Conservation (phyloP, 345 rosid species). For the Zanthoxylum bungeanum region DNA sequence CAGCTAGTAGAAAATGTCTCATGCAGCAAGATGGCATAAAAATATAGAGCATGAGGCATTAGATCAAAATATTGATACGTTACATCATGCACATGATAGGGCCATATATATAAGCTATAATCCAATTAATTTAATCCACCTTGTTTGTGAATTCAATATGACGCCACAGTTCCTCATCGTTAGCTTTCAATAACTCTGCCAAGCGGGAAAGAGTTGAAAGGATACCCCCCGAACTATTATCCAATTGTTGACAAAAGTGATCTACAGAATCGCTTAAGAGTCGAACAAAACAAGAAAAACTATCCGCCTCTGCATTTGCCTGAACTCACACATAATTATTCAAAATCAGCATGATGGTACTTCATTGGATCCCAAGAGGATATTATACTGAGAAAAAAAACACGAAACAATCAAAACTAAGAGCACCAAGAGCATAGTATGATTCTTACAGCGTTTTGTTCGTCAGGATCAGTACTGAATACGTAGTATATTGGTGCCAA, state of each 20-base stretch:
- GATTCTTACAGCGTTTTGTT: slow-evolving; percentile 54
- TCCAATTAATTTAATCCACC: slow-evolving; percentile 28
- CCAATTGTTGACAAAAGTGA: slow-evolving; percentile 69
- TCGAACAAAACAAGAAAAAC: slow-evolving; percentile 59
- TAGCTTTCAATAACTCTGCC: slow-evolving; percentile 52
- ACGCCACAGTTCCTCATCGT: slow-evolving; percentile 65
- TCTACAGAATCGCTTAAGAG: slow-evolving; percentile 67
- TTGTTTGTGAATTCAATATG: slow-evolving; percentile 57
- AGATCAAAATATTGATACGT: neutral
- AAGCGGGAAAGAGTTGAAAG: slow-evolving; percentile 60
- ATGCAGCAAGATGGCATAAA: neutral
- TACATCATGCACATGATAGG: neutral
- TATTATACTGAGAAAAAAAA: neutral
- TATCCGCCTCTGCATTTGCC: slow-evolving; percentile 69
- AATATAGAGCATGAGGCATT: neutral
- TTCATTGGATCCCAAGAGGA: neutral
- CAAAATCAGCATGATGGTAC: neutral
- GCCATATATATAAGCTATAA: neutral
- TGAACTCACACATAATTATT: slow-evolving; percentile 15
- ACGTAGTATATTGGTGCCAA: slow-evolving; percentile 68
- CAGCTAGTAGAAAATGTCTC: neutral
- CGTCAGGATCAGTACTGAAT: slow-evolving; percentile 50
- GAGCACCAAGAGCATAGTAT: slow-evolving; percentile 4
- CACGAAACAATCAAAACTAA: neutral
- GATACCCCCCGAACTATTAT: slow-evolving; percentile 66